Evolutionary conservation across 768 basidiomycete genomes (phyloP), one percentile per base, ranked within the genome.

Genomic region (Naganishia friedmannii): DNA sequence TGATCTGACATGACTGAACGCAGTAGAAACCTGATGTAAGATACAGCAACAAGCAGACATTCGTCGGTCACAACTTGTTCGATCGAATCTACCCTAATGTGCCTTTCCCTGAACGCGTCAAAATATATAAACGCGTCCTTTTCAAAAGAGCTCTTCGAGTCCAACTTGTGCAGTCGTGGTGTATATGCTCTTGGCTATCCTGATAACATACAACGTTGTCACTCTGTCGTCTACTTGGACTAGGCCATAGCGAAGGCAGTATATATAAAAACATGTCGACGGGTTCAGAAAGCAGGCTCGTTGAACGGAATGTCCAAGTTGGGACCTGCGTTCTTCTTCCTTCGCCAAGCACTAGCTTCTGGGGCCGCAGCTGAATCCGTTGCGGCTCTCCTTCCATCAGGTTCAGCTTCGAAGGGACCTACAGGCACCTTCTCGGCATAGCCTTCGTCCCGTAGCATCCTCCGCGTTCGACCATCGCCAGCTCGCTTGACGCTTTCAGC

Each of bases 391-490:
- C 60, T 29, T 0, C 42, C 60, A 45, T 54, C 39, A 17, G 19
- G 31, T 21, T 21, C 42, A 12, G 65, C 53, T 8, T 28, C 65
- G 31, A 23, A 32, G n/a, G 31, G 45, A 8, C 23, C 12, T 23
- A 29, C 28, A 5, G 65, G 48, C 21, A 54, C 65, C 48, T 37
- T 3, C 8, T n/a, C 28, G n/a, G 53, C 48, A n/a, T 66, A 53
- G 7, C 77, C 77, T 53, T 80, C 79, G 32, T 78, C 74, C 68
- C 65, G 71, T 15, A 69, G 65, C 79, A 80, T 79, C 70, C 79
- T 71, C 46, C 79, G 72, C 5, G 79, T 80, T 45, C 71, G 29
- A 68, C 72, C 70, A 69, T 77, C 74, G 2, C 71, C 53, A 29
- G 74, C 74, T 48, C 74, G 45, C 67, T 75, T 76, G 8, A 67